A percentile compares a stretch with the other conserved stretches of the same genome.
phyloP scores from a whole-genome alignment of 2,329 filamentous ascomycete species.

The Leptographium wingfieldii region DNA sequence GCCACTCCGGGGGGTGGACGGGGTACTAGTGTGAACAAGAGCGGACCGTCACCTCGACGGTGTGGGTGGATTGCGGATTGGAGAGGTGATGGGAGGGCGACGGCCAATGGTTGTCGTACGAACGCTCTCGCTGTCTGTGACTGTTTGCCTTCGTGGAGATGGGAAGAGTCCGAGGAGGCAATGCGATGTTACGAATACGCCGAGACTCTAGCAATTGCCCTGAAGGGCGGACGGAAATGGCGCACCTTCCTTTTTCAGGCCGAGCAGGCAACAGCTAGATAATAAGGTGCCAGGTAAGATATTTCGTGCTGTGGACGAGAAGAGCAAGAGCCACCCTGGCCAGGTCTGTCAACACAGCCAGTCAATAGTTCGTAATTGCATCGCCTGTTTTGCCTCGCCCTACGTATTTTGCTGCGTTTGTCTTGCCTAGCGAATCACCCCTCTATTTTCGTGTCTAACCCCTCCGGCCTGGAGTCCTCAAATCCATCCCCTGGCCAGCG shows the following conservation, averaged over 20 bases:
- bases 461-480: not conserved
- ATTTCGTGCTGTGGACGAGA: not conserved
- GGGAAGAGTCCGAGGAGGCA: no score
- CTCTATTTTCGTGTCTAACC: not conserved
- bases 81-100: not conserved
- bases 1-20: not conserved
- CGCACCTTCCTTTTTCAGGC: not conserved
- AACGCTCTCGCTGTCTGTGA: not conserved
- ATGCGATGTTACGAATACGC: no score
- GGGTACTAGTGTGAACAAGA: not conserved
- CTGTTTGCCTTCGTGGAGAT: no score
- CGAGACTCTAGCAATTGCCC: no score
- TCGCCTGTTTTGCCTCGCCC: not conserved
- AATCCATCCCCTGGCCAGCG: slow-evolving; percentile 1
- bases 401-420: not conserved
- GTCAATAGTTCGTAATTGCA: not conserved
- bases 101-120: not conserved
- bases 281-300: no score
- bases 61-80: not conserved
- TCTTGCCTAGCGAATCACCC: not conserved
- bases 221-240: not conserved
- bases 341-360: no score
- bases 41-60: not conserved
- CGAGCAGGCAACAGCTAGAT: not conserved
- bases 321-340: not conserved